Conservation (phyloP, 75 land plant species). For the Picea sitchensis region DNA sequence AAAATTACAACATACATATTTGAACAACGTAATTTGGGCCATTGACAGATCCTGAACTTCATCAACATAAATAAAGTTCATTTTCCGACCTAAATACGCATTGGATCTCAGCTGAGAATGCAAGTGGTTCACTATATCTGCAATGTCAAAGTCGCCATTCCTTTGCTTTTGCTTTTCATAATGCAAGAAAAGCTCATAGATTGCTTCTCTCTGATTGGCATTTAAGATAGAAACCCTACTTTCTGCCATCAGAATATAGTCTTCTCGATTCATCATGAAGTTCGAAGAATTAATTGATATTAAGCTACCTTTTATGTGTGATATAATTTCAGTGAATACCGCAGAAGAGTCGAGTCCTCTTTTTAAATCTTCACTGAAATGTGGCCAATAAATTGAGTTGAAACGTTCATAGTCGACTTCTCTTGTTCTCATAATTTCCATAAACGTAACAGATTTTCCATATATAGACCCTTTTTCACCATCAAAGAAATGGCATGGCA, state of each 20-base stretch:
- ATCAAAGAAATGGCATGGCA: conserved; percentile 25
- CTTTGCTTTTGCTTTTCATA: conserved; percentile 55
- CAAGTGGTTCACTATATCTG: conserved; percentile 59
- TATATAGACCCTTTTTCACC: conserved; percentile 4
- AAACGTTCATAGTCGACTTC: conserved; percentile 59
- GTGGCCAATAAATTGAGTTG: conserved; percentile 54
- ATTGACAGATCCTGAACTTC: conserved; percentile 77
- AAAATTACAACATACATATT: conserved; percentile 46
- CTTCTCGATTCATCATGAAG: conserved; percentile 26
- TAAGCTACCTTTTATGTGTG: conserved; percentile 62
- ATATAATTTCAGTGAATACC: conserved; percentile 57
- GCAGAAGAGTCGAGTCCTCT: conserved; percentile 51
- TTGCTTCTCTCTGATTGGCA: conserved; percentile 34
- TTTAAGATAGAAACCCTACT: conserved; percentile 28
- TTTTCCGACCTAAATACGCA: conserved; percentile 25
- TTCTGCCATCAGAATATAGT: conserved; percentile 37
- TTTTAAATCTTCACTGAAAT: conserved; percentile 37
- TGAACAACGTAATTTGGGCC: conserved; percentile 65
- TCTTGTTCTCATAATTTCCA: conserved; percentile 23
- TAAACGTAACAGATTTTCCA: conserved; percentile 22
- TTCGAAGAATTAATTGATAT: conserved; percentile 7
- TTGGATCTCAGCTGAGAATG: conserved; percentile 30
- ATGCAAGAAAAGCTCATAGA: conserved; percentile 57
- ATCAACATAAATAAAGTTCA: conserved; percentile 73
- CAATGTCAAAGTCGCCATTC: conserved; percentile 52